Base-by-base conservation (phyloP, 306 rosid species). In the Parietaria judaica region DNA sequence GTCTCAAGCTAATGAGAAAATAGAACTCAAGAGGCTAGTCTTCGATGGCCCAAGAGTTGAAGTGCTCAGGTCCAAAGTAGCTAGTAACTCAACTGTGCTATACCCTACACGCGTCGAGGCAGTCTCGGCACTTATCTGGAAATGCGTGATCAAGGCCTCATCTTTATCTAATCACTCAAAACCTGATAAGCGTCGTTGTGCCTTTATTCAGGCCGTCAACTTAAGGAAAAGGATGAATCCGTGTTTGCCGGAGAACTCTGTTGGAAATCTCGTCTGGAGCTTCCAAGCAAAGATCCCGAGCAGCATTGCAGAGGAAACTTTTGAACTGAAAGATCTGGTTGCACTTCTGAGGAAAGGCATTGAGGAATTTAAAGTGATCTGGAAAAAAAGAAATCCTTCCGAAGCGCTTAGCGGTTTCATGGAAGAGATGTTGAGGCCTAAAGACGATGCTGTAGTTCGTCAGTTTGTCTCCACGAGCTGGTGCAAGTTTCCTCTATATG, bases 141-240 rank as follows among this genome's bases (percentile, higher is more conserved):
- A 70, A 47, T 67, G 74, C 45, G 62, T 57, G 1, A 69, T 60
- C 11, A 46, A 46, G 44, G 34, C 39, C 4, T 72, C 79, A 1
- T 61, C 70, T 13, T 37, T 61, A 51, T 36, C 39, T 47, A 67
- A 46, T 14, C 17, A 37, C 54, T 14, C 52, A 10, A 60, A 23
- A 23, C 2, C 31, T 23, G 31, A 23, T 23, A 2, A 23, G 56
- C 52, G 65, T 47, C 38, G 60, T 61, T 1, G 48, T 58, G 23
- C 11, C 73, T 36, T 16, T 38, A 41, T 46, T 46, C 81, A 79
- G 34, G 7, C 60, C 2, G 66, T 79, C 12, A 70, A 82, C 34
- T 56, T 82, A 8, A 67, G 80, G 12, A 53, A 36, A 44, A 76
- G 80, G 54, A n/a, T 63, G n/a, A 55, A 15, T 15, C 84, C 80